These are phyloP conservation scores for Kregervanrija pseudodelftensis DNA, from an alignment of 805 yeast genomes.

Conservation along the genomic window DNA sequence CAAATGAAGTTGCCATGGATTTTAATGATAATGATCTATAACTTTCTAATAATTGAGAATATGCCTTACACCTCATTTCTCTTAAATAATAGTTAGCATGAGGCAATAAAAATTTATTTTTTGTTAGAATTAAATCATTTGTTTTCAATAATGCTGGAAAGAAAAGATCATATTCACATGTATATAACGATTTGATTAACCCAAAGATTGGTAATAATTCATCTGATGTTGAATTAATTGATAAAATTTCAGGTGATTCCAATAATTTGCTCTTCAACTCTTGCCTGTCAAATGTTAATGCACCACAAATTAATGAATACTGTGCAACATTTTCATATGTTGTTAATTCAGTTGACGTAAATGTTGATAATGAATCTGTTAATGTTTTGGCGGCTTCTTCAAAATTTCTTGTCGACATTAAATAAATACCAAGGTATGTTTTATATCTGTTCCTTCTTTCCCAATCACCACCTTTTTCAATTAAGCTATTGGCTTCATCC, in stretches of 20 bases:
- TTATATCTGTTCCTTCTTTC: slow-evolving; percentile 94
- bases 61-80: slow-evolving; percentile 92
- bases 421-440: slow-evolving; percentile 81
- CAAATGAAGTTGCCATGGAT: slow-evolving; percentile 92
- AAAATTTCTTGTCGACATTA: slow-evolving; percentile 80
- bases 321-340: slow-evolving; percentile 86
- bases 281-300: slow-evolving; percentile 71
- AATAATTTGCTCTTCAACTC: slow-evolving; percentile 78
- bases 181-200: slow-evolving; percentile 79
- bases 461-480: slow-evolving; percentile 99
- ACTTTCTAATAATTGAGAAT: slow-evolving; percentile 88
- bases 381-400: slow-evolving; percentile 76
- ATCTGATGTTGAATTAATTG: slow-evolving; percentile 65
- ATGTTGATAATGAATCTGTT: slow-evolving; percentile 89
- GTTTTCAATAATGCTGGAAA: slow-evolving; percentile 73
- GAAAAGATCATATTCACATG: slow-evolving; percentile 77
- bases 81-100: slow-evolving; percentile 84
- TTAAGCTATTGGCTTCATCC: slow-evolving; percentile 63
- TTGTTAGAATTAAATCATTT: slow-evolving; percentile 62
- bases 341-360: slow-evolving; percentile 86
- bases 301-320: slow-evolving; percentile 84
- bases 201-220: slow-evolving; percentile 74
- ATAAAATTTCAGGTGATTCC: slow-evolving; percentile 89
- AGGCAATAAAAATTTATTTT: slow-evolving; percentile 56
- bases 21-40: slow-evolving; percentile 83